Conservation (phyloP, 2,329 filamentous ascomycete species). For the Aspergillus brunneoviolaceus region DNA sequence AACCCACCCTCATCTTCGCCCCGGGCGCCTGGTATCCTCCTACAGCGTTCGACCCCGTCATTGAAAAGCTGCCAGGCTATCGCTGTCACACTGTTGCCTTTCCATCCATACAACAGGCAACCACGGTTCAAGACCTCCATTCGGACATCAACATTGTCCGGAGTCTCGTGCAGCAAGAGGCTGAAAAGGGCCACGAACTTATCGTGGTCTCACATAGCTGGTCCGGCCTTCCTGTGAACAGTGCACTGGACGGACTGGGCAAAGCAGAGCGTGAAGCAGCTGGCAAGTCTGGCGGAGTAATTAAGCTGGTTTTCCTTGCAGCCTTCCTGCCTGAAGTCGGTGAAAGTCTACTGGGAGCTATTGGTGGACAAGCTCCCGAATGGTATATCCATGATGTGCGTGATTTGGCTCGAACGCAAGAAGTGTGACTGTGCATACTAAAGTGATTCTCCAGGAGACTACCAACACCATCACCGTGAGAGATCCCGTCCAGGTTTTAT, state of each 20-base stretch:
- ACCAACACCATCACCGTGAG: slow-evolving; percentile 26
- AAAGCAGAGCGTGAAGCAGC: slow-evolving; percentile 15
- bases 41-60: slow-evolving; percentile 29
- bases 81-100: slow-evolving; percentile 26
- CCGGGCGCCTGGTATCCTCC: slow-evolving; percentile 36
- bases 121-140: slow-evolving; percentile 20
- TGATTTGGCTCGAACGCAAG: not conserved
- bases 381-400: slow-evolving; percentile 34
- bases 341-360: slow-evolving; percentile 29
- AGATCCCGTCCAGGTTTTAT: slow-evolving; percentile 28
- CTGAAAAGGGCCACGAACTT: slow-evolving; percentile 26
- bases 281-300: slow-evolving; percentile 35
- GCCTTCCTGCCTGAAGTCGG: slow-evolving; percentile 35
- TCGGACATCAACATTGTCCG: slow-evolving; percentile 35
- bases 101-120: slow-evolving; percentile 30
- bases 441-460: slow-evolving; percentile 10
- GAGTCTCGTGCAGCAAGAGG: slow-evolving; percentile 30
- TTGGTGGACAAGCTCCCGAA: slow-evolving; percentile 27
- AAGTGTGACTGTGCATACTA: not conserved
- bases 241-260: too few relatives aligned
- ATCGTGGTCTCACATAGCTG: too few relatives aligned
- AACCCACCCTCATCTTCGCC: slow-evolving; percentile 30
- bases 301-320: slow-evolving; percentile 35
- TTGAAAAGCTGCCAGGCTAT: slow-evolving; percentile 23
- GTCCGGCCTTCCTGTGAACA: too few relatives aligned